phyloP scores from a whole-genome alignment of 164 flowering plant species.

The Taxillus chinensis region DNA sequence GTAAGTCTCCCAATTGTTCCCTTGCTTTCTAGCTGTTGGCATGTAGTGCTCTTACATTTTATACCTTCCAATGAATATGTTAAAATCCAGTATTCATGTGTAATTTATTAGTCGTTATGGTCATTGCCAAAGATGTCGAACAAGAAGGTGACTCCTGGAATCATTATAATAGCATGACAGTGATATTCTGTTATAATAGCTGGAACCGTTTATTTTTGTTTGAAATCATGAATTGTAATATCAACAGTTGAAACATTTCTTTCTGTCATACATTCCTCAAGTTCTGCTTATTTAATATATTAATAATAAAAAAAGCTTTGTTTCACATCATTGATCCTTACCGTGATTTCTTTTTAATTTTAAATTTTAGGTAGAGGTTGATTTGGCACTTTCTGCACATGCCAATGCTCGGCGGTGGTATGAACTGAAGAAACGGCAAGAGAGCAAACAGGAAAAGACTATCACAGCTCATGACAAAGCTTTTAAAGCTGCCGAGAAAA shows the following conservation, averaged over 20 bases:
- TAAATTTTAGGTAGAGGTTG: conserved; percentile 77
- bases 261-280: neutral
- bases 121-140: neutral
- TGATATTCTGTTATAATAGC: too few relatives aligned
- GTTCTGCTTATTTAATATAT: neutral
- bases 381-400: conserved; percentile 89
- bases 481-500: conserved; percentile 94
- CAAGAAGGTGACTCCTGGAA: neutral
- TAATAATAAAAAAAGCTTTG: too few relatives aligned
- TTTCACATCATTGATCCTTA: too few relatives aligned
- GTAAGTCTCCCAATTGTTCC: too few relatives aligned
- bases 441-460: conserved; percentile 87
- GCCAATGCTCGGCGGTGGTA: conserved; percentile 96
- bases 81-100: too few relatives aligned
- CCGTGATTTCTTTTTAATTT: neutral
- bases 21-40: too few relatives aligned
- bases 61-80: too few relatives aligned
- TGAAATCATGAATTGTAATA: neutral
- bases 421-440: conserved; percentile 82
- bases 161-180: too few relatives aligned
- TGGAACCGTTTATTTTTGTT: neutral
- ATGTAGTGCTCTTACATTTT: too few relatives aligned
- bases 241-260: neutral
- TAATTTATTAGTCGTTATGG: neutral
- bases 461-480: conserved; percentile 89